phyloP scores from a whole-genome alignment of 805 yeast genomes.

The Yamadazyma scolyti region DNA sequence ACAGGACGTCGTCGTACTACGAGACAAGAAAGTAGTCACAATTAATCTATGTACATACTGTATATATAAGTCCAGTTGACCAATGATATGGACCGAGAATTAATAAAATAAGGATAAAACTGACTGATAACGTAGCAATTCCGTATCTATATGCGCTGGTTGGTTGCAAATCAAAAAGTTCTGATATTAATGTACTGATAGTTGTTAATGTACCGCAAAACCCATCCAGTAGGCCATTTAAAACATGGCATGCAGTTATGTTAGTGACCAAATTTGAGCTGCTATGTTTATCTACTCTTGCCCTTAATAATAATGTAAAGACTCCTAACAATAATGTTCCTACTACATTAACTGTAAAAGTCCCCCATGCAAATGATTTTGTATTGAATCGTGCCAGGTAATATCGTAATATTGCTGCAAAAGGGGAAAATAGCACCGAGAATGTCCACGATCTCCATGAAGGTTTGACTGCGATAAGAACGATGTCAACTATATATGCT shows the following conservation, averaged over 20 bases:
- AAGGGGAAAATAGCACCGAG: constrained; percentile 62
- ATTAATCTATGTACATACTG: too few species aligned
- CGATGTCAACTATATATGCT: constrained; percentile 30
- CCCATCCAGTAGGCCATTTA: constrained; percentile 58
- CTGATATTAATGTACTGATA: constrained; percentile 73
- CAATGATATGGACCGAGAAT: constrained; percentile 71
- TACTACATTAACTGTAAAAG: constrained; percentile 44
- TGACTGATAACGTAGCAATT: constrained; percentile 37
- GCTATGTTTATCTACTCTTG: constrained; percentile 21
- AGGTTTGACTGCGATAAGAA: constrained; percentile 36
- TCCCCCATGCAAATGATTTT: constrained; percentile 50
- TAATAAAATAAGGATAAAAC: constrained; percentile 51
- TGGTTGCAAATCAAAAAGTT: constrained; percentile 39
- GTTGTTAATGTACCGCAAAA: constrained; percentile 72
- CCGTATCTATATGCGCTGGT: constrained; percentile 50
- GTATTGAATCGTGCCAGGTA: constrained; percentile 53
- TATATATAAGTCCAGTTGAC: constrained; percentile 46
- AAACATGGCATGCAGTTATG: constrained; percentile 44
- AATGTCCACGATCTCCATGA: constrained; percentile 70
- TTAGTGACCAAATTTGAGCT: constrained; percentile 24
- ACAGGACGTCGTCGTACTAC: too few species aligned
- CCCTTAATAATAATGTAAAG: constrained; percentile 42
- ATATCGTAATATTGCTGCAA: constrained; percentile 62
- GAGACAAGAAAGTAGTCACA: too few species aligned
- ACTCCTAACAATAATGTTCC: constrained; percentile 46